phyloP scores from a whole-genome alignment of 2,329 filamentous ascomycete genomes.

The Exophiala bonariae region DNA sequence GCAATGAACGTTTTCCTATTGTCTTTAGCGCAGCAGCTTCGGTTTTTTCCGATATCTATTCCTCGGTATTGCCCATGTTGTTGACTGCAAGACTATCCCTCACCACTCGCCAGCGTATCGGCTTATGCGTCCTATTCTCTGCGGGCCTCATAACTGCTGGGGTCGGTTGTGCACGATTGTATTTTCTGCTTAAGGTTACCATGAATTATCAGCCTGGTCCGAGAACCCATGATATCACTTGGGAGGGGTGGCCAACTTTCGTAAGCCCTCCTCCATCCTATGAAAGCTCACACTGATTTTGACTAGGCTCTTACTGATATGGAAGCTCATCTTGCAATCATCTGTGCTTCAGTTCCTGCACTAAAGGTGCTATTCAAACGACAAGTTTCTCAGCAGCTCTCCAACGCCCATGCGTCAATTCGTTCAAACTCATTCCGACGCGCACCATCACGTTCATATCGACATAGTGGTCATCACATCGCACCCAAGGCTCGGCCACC shows the following conservation, averaged over 20 bases:
- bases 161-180: slow-evolving; percentile 11
- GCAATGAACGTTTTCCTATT: slow-evolving; percentile 14
- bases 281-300: background rate
- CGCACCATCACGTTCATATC: background rate
- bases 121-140: slow-evolving; percentile 19
- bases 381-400: background rate
- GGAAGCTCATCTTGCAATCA: slow-evolving; percentile 23
- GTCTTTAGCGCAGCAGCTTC: slow-evolving; percentile 17
- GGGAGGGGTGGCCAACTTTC: slow-evolving; percentile 19
- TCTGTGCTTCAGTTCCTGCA: slow-evolving; percentile 19
- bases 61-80: slow-evolving; percentile 20
- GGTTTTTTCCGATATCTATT: slow-evolving; percentile 20
- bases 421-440: background rate
- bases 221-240: slow-evolving; percentile 18
- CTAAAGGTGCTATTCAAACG: slow-evolving; percentile 15
- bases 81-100: slow-evolving; percentile 12
- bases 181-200: slow-evolving; percentile 12
- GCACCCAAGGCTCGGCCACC: background rate
- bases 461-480: background rate
- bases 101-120: slow-evolving; percentile 10
- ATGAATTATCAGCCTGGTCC: slow-evolving; percentile 14
- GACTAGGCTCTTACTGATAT: slow-evolving; percentile 17
- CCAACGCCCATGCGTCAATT: background rate
- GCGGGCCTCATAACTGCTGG: slow-evolving; percentile 19
- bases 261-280: slow-evolving; percentile 1